A percentile compares a stretch with the other conserved stretches of the same genome.
Conservation (phyloP, 371 early-diverging fungal genomes). For the Mucor piriformis region DNA sequence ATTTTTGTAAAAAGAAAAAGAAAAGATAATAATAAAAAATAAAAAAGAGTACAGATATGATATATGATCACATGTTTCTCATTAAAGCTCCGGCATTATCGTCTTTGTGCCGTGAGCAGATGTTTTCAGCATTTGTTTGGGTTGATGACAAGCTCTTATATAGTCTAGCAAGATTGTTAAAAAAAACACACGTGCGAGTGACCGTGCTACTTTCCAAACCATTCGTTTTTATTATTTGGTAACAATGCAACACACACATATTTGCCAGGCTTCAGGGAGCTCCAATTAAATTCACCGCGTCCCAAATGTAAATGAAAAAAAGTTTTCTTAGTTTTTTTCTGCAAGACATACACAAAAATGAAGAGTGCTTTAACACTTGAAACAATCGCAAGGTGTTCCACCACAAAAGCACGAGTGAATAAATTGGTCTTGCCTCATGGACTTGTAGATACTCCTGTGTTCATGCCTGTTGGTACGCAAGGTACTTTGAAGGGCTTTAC, state of each 20-base stretch:
- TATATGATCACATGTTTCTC: constrained; percentile 4
- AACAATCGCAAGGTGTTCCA: constrained; percentile 72
- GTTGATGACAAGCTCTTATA: no score
- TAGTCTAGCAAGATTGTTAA: no score
- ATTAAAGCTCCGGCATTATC: not conserved
- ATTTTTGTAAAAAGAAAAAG: constrained; percentile 2
- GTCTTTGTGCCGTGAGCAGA: not conserved
- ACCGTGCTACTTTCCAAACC: no score
- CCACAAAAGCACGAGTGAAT: constrained; percentile 88
- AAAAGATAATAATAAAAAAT: constrained; percentile 1
- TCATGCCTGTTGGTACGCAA: constrained; percentile 97
- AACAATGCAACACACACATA: not conserved
- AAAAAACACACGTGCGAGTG: no score
- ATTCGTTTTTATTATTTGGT: no score
- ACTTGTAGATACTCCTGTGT: constrained; percentile 86
- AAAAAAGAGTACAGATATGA: not conserved
- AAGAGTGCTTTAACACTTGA: constrained; percentile 27
- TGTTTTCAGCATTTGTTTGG: not conserved
- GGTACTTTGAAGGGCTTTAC: constrained; percentile 91
- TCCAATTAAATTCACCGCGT: not conserved
- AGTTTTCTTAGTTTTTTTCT: not conserved
- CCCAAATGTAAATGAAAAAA: not conserved
- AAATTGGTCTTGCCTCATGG: constrained; percentile 79
- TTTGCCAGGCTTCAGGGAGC: not conserved
- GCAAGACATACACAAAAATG: no score